phyloP scores from a whole-genome alignment of 139 green algal species.

The Coelastrella sp. region DNA sequence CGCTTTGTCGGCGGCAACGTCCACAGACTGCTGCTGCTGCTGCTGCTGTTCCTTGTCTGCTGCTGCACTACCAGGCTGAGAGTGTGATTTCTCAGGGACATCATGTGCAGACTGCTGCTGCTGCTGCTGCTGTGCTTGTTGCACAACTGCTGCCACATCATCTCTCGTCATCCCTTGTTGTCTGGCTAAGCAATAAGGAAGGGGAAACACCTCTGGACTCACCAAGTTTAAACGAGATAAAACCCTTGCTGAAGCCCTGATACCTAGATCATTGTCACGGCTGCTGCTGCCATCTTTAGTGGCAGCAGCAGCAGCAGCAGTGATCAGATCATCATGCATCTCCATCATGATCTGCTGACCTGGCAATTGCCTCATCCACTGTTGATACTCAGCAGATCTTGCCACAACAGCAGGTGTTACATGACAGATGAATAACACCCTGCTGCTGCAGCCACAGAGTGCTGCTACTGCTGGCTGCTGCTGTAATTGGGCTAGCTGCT shows the following conservation, averaged over 20 bases:
- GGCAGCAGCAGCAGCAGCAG: not conserved
- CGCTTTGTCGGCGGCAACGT: too few species aligned
- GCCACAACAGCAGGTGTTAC: constrained; percentile 35
- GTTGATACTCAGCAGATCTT: constrained; percentile 1
- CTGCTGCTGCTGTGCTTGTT: constrained; percentile 33
- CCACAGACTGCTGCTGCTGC: not conserved
- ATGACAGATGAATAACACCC: constrained; percentile 52
- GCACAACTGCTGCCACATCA: constrained; percentile 18
- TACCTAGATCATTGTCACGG: constrained; percentile 24
- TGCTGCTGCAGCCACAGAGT: constrained; percentile 17
- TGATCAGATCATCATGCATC: not conserved
- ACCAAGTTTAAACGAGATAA: constrained; percentile 60
- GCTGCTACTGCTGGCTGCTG: constrained; percentile 51
- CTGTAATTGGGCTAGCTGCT: constrained; percentile 36
- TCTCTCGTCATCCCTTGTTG: not conserved
- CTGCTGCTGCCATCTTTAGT: not conserved
- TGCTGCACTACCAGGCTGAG: too few species aligned
- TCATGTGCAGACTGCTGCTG: not conserved
- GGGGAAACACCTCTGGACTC: constrained; percentile 64
- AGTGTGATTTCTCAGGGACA: not conserved
- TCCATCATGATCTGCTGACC: constrained; percentile 51
- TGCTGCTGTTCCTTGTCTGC: constrained; percentile 29
- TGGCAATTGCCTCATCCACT: constrained; percentile 48
- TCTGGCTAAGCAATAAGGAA: constrained; percentile 51
- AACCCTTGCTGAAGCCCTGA: constrained; percentile 55